Conservation (phyloP, 169 alveolate species). For the Eimeria acervulina region DNA sequence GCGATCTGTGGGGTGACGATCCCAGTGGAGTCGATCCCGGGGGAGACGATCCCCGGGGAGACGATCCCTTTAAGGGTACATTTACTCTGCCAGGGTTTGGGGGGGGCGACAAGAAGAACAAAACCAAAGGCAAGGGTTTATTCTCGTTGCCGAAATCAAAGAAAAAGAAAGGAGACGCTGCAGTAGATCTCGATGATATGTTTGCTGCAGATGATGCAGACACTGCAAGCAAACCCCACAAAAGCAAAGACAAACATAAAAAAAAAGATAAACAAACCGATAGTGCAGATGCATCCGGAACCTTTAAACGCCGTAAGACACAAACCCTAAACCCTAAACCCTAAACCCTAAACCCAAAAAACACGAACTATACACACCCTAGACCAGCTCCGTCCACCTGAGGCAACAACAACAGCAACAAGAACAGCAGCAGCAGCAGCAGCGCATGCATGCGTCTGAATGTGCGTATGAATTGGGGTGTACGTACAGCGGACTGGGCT, state of each 20-base stretch:
- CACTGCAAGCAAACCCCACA: background rate
- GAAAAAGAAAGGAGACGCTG: background rate
- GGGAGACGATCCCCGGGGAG: background rate
- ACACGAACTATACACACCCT: too few relatives aligned
- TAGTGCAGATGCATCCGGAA: background rate
- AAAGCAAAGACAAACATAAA: too few relatives aligned
- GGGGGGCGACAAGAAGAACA: background rate
- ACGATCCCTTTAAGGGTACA: background rate
- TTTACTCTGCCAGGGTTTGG: background rate
- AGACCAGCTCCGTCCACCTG: too few relatives aligned
- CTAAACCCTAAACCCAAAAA: background rate
- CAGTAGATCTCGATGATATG: background rate
- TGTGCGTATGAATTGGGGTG: background rate
- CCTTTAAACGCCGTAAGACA: background rate
- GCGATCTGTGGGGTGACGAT: background rate
- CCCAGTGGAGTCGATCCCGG: too few relatives aligned
- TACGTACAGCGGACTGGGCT: background rate
- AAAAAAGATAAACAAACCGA: too few relatives aligned
- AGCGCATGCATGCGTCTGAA: too few relatives aligned
- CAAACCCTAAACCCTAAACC: slow-evolving; percentile 24
- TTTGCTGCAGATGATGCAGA: background rate
- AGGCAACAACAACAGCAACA: too few relatives aligned
- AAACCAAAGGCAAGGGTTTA: background rate
- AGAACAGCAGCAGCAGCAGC: slow-evolving; percentile 1
- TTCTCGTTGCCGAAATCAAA: background rate